Evolutionary conservation across 805 yeast species (phyloP).

Genomic region (Blastobotrys robertii): DNA sequence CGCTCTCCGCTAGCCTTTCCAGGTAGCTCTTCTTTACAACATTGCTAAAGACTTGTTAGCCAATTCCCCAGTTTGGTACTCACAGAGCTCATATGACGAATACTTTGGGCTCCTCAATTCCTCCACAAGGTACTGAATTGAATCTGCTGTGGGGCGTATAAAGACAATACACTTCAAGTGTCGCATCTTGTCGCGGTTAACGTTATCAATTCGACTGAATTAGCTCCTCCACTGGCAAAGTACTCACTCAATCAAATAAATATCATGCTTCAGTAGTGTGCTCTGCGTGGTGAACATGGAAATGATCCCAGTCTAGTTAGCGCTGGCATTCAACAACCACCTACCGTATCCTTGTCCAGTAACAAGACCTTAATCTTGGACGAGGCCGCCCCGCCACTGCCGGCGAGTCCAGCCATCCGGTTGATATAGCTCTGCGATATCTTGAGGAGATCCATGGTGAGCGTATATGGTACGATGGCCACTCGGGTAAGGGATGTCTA

Average conservation of each 20-base stretch:
- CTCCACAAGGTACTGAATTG: conserved; percentile 47
- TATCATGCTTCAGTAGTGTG: conserved; percentile 66
- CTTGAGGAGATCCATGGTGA: conserved; percentile 29
- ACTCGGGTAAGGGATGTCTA: background rate
- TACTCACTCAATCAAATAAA: conserved; percentile 60
- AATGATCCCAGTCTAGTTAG: conserved; percentile 48
- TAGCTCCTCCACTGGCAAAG: no score
- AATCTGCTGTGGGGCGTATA: conserved; percentile 58
- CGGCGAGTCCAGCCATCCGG: conserved; percentile 25
- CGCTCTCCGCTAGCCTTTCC: conserved; percentile 84
- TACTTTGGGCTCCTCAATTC: conserved; percentile 78
- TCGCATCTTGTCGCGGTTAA: conserved; percentile 56
- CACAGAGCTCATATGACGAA: conserved; percentile 56
- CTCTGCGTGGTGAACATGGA: conserved; percentile 90
- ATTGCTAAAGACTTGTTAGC: conserved; percentile 46
- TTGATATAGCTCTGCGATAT: conserved; percentile 31
- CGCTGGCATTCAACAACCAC: conserved; percentile 11
- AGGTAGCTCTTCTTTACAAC: conserved; percentile 63
- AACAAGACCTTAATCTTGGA: conserved; percentile 58
- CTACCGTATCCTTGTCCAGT: conserved; percentile 57
- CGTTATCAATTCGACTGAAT: conserved; percentile 37
- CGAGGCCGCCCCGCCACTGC: conserved; percentile 19
- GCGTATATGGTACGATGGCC: background rate
- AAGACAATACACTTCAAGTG: conserved; percentile 77
- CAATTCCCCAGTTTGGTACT: conserved; percentile 11